phyloP scores from a whole-genome alignment of 352 stramenopile genomes.

The Globisporangium radiosum region DNA sequence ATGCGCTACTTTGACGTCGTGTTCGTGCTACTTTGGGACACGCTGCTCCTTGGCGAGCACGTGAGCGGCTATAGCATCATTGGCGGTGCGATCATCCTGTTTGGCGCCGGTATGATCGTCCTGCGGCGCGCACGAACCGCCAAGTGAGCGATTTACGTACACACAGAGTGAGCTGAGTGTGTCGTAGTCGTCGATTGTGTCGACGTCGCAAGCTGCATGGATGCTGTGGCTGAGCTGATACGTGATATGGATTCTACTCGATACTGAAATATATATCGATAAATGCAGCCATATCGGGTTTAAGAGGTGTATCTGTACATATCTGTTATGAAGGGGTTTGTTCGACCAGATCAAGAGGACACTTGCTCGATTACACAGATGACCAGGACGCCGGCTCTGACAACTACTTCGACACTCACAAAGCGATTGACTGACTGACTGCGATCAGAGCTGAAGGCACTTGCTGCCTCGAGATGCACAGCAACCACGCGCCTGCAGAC shows the following conservation, averaged over 20 bases:
- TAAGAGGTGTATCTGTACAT: background rate
- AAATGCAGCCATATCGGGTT: background rate
- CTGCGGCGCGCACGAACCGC: conserved; percentile 20
- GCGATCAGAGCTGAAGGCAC: background rate
- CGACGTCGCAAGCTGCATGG: too few relatives aligned
- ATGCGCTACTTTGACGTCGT: conserved; percentile 71
- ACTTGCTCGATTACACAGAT: background rate
- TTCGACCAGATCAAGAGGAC: background rate
- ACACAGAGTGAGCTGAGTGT: too few relatives aligned
- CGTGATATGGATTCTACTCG: too few relatives aligned
- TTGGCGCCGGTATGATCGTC: conserved; percentile 42
- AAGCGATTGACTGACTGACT: too few relatives aligned
- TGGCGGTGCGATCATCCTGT: conserved; percentile 45
- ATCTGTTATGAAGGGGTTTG: background rate
- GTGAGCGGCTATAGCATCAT: conserved; percentile 57
- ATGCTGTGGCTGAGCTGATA: too few relatives aligned
- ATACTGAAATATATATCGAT: too few relatives aligned
- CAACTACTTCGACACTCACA: too few relatives aligned
- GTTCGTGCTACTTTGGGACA: conserved; percentile 55
- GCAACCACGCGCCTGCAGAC: background rate
- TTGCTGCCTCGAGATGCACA: background rate
- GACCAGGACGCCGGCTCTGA: too few relatives aligned
- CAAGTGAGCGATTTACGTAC: too few relatives aligned
- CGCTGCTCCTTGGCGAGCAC: conserved; percentile 35
- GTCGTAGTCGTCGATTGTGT: too few relatives aligned